These are phyloP conservation scores for Pythium periplocum DNA, from an alignment of 352 stramenopile species.

Conservation along the genomic window DNA sequence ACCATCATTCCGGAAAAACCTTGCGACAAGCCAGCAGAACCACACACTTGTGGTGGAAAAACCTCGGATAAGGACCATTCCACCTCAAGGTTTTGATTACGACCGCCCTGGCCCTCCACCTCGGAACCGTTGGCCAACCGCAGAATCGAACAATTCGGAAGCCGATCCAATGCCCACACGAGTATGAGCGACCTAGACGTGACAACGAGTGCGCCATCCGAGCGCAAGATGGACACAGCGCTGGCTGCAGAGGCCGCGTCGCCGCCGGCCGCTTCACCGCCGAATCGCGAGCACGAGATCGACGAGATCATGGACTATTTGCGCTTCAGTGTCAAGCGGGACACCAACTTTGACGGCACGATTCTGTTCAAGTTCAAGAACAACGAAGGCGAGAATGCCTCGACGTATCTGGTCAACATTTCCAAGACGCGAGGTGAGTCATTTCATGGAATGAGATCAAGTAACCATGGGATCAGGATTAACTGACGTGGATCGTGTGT, in stretches of 20 bases:
- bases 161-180: slow-evolving; percentile 9
- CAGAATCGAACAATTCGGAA: background rate
- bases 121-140: slow-evolving; percentile 9
- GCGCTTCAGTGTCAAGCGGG: slow-evolving; percentile 75
- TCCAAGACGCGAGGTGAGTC: slow-evolving; percentile 30
- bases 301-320: slow-evolving; percentile 87
- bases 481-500: background rate
- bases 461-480: background rate
- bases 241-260: background rate
- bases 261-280: background rate
- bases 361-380: slow-evolving; percentile 85
- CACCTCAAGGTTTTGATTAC: too few relatives aligned
- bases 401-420: slow-evolving; percentile 69
- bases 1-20: slow-evolving; percentile 11
- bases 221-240: too few relatives aligned
- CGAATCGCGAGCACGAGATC: slow-evolving; percentile 61
- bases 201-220: too few relatives aligned
- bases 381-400: slow-evolving; percentile 28
- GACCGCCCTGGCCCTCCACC: too few relatives aligned
- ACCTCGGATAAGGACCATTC: slow-evolving; percentile 1
- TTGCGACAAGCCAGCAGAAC: background rate
- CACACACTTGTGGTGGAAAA: slow-evolving; percentile 3
- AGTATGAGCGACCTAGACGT: too few relatives aligned
- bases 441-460: background rate
- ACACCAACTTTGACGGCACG: slow-evolving; percentile 62